Evolutionary conservation across 2,329 filamentous ascomycete genomes (phyloP).

Genomic region (Beauveria rudraprayagi): DNA sequence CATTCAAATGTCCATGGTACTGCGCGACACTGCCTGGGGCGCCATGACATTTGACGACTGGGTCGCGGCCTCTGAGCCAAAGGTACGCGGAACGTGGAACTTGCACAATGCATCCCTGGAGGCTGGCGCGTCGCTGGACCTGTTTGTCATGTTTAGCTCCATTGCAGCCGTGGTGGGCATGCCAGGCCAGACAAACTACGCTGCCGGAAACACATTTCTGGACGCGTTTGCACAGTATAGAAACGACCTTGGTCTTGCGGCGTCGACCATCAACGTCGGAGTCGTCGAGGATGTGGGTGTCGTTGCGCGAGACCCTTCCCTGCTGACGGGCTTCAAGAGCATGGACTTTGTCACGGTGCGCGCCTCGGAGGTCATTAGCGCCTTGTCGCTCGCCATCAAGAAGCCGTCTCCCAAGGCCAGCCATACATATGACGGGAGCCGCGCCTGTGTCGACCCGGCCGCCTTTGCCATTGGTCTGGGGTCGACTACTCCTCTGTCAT

Average conservation of each 20-base stretch:
- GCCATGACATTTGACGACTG: slow-evolving; percentile 29
- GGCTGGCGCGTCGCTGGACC: neutral
- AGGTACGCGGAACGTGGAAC: slow-evolving; percentile 28
- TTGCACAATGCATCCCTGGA: slow-evolving; percentile 21
- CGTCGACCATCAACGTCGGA: slow-evolving; percentile 26
- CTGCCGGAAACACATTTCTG: slow-evolving; percentile 32
- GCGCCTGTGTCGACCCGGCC: neutral
- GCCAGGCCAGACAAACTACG: slow-evolving; percentile 32
- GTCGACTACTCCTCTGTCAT: neutral
- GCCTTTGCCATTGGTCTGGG: neutral
- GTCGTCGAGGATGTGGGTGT: slow-evolving; percentile 28
- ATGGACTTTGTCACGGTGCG: neutral
- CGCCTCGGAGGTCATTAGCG: neutral
- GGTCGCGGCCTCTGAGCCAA: slow-evolving; percentile 20
- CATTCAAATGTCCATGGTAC: no score
- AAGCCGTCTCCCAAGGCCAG: neutral
- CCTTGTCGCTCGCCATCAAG: neutral
- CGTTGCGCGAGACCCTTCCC: slow-evolving; percentile 13
- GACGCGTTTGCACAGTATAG: slow-evolving; percentile 30
- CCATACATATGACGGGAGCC: neutral
- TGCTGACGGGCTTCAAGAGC: neutral
- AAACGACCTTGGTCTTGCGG: slow-evolving; percentile 9
- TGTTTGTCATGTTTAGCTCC: slow-evolving; percentile 22
- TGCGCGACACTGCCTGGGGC: neutral
- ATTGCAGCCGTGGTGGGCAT: slow-evolving; percentile 25